These are phyloP conservation scores for Fraxinus americana DNA, from an alignment of 257 asterid species.

Conservation along the genomic window DNA sequence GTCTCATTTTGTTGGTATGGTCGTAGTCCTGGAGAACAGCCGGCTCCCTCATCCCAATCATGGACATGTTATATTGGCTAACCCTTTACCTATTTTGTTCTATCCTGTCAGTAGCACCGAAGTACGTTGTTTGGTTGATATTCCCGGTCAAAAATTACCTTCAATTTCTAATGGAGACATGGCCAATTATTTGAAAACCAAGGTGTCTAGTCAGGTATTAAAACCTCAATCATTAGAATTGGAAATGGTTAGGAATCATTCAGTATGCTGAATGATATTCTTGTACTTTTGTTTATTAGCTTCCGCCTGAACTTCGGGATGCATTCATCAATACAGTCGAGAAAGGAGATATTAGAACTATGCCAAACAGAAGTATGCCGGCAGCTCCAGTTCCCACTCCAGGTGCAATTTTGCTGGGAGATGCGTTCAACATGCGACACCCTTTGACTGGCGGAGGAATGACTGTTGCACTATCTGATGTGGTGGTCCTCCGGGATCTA, in stretches of 20 bases:
- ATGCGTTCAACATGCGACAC: conserved; percentile 64
- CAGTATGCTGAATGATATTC: neutral
- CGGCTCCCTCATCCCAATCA: conserved; percentile 53
- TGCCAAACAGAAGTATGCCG: conserved; percentile 61
- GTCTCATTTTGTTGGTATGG: conserved; percentile 59
- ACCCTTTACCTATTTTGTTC: conserved; percentile 52
- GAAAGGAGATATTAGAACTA: conserved; percentile 51
- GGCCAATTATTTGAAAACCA: conserved; percentile 41
- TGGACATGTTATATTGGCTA: conserved; percentile 51
- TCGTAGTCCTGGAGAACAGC: conserved; percentile 45
- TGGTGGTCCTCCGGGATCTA: conserved; percentile 51
- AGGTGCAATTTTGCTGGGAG: conserved; percentile 55
- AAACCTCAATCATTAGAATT: neutral
- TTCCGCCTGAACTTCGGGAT: conserved; percentile 43
- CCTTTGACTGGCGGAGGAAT: conserved; percentile 61
- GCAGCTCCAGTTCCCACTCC: conserved; percentile 57
- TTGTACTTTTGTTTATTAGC: conserved; percentile 26
- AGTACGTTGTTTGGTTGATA: conserved; percentile 50
- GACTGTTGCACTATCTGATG: conserved; percentile 58
- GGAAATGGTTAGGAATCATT: neutral
- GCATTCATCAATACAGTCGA: conserved; percentile 41
- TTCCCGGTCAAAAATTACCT: conserved; percentile 50
- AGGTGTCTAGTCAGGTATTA: conserved; percentile 52
- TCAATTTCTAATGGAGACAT: conserved; percentile 51
- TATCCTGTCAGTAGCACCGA: conserved; percentile 54